A percentile compares a stretch with the other conserved stretches of the same genome.
Evolutionary conservation across 345 rosid species (phyloP).

Genomic region (Hibiscus trionum): DNA sequence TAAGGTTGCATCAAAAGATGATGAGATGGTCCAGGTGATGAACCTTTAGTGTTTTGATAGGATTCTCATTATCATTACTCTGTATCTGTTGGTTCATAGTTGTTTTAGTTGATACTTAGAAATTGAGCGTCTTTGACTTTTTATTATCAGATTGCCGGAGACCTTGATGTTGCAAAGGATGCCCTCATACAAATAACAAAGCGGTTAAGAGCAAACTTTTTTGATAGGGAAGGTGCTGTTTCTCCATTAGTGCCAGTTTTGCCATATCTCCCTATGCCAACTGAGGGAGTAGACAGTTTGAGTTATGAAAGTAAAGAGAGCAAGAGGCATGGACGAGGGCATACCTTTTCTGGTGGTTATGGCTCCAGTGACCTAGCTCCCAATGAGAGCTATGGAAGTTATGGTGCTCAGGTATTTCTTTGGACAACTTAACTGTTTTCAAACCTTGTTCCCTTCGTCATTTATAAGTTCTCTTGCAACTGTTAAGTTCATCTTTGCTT

Average conservation of each 20-base stretch:
- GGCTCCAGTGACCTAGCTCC: conserved; percentile 52
- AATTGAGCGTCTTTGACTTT: conserved; percentile 5
- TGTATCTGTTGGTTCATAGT: not conserved
- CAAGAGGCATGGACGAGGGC: conserved; percentile 70
- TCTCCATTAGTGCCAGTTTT: conserved; percentile 76
- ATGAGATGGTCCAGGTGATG: conserved; percentile 97
- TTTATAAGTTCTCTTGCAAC: not conserved
- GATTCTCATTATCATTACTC: conserved; percentile 7
- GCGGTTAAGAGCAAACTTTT: conserved; percentile 77
- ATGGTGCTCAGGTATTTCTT: conserved; percentile 58
- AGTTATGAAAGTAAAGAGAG: conserved; percentile 63
- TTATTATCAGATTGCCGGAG: conserved; percentile 69
- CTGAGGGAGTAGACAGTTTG: conserved; percentile 47
- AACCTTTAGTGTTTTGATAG: not conserved
- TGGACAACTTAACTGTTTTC: not conserved
- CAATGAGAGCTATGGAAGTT: conserved; percentile 60
- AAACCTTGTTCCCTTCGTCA: not conserved
- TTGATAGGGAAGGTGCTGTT: conserved; percentile 80
- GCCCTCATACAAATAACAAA: conserved; percentile 79
- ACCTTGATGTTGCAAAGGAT: conserved; percentile 90
- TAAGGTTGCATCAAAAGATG: conserved; percentile 77
- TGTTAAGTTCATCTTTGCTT: not conserved
- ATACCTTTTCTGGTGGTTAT: conserved; percentile 67
- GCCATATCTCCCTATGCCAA: conserved; percentile 77
- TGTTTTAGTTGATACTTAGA: not conserved